A percentile compares a stretch with the other conserved stretches of the same genome.
Evolutionary conservation across 768 basidiomycete species (phyloP).

Genomic region (Xerocomus potaroensis): DNA sequence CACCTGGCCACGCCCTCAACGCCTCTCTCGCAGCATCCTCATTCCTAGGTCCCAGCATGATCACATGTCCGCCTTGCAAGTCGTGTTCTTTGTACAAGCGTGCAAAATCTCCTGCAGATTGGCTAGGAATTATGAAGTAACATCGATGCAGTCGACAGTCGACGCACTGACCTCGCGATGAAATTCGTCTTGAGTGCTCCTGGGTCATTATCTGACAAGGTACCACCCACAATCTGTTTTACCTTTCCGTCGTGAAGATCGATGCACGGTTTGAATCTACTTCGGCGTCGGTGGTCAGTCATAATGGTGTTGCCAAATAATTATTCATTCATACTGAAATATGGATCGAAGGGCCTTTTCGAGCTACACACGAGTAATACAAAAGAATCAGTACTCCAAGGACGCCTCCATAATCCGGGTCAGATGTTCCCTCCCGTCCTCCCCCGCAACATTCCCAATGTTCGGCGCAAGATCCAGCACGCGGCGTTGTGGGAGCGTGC

Average conservation of each 20-base stretch:
- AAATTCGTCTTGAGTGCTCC: slow-evolving; percentile 79
- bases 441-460: slow-evolving; percentile 76
- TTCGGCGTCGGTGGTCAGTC: slow-evolving; percentile 27
- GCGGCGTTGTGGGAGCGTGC: slow-evolving; percentile 87
- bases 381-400: slow-evolving; percentile 56
- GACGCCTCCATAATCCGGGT: slow-evolving; percentile 76
- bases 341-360: neutral
- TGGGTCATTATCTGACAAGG: slow-evolving; percentile 67
- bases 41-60: slow-evolving; percentile 90
- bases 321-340: neutral
- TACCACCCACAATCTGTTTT: slow-evolving; percentile 97
- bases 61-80: slow-evolving; percentile 88
- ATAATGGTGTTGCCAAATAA: no score
- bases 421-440: slow-evolving; percentile 80
- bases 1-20: slow-evolving; percentile 79
- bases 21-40: slow-evolving; percentile 86
- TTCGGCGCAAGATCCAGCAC: slow-evolving; percentile 93
- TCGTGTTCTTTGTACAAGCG: slow-evolving; percentile 64
- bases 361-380: slow-evolving; percentile 12
- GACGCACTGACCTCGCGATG: slow-evolving; percentile 63
- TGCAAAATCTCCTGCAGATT: slow-evolving; percentile 77
- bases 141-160: neutral
- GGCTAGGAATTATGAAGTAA: slow-evolving; percentile 40
- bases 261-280: slow-evolving; percentile 87
- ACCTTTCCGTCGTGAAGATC: slow-evolving; percentile 95